Evolutionary conservation across 2,329 filamentous ascomycete genomes (phyloP), one percentile per base, ranked within the genome.

Genomic region (Arthrobotrys sinensis): DNA sequence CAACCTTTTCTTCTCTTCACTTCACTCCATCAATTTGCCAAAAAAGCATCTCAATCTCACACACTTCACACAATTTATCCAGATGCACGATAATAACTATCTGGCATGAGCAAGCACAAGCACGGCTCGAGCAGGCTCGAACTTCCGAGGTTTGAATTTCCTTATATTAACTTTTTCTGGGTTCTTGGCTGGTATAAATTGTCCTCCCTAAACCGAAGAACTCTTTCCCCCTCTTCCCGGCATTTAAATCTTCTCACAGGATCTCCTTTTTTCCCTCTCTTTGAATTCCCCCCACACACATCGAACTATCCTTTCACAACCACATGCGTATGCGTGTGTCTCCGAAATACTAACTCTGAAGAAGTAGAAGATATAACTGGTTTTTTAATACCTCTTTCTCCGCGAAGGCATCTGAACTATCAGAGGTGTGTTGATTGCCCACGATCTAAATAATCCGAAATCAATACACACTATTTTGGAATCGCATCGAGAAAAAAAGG

Each of bases 341-440:
- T 40, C 2, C 10, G 12, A 8, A 43, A 11, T 60, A 43, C 55
- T 60, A 43, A 40, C 55, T 7, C 10, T 11, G 38, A 11, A 14
- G 52, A 38, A 53, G 24, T 28, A 28, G 28, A 21, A 38, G 52
- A 14, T 21, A 14, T 57, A 28, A 40, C 14, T 24, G 40, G 24
- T 14, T 60, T 43, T n/a, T 43, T 60, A 4, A 8, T n/a, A 21
- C 21, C 38, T 19, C 7, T 8, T 55, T 60, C 62, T 43, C 63
- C 46, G 70, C 70, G 63, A 75, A 75, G 70, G 63, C 70, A 62
- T 68, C 69, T 46, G 63, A 75, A 43, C 70, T 63, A 67, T 75
- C 70, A 75, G 70, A 75, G 70, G 70, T 75, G 70, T 75, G 70
- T 75, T 75, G 70, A 75, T 75, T 75, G 63, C 70, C 63, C 63